Base-by-base conservation (phyloP, 495 filamentous ascomycete genomes). In the Pseudotulostoma volvatum region DNA sequence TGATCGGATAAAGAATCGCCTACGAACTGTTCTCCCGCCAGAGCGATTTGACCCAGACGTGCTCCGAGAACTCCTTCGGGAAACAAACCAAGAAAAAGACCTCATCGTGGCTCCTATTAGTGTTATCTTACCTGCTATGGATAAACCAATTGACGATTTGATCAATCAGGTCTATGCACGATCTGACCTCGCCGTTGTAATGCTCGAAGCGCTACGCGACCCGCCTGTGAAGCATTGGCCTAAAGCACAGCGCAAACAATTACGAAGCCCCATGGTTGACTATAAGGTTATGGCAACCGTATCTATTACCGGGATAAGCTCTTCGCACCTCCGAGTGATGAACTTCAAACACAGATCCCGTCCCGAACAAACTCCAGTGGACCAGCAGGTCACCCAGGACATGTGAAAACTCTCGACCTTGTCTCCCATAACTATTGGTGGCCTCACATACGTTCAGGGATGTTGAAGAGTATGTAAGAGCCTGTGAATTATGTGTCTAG, bases 321-420 rank as follows among this genome's bases (percentile, higher is more conserved):
- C 23, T 28, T 28, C 23, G 5, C 11, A 5, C 23, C 23, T 11
- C 23, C 23, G 11, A 11, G 11, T 28, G 23, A 28, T 28, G 23
- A 28, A 14, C 19, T 42, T 11, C 33, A 21, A 9, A 42, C 33
- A n/a, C 19, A 21, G 1, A 28, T 42, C 4, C 28, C 36, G 7
- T 21, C 36, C 9, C 11, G 31, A 9, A 36, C 9, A 8, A 17
- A 42, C 18, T 28, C 23, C 5, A 28, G 5, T 5, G 23, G 23
- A 28, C 23, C 23, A 5, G 23, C 23, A 5, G 33, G 33, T 13
- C 33, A 42, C 36, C 40, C 33, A n/a, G 33, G 40, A 15, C 33
- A 36, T 19, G 36, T 31, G 9, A 31, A 14, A 23, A 34, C 21
- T 7, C 28, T 16, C n/a, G 33, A 11, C 9, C 11, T 42, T 14